A percentile compares a stretch with the other conserved stretches of the same genome.
These are phyloP conservation scores for Thelephora ganbajun DNA, from an alignment of 768 basidiomycete genomes.

Conservation along the genomic window DNA sequence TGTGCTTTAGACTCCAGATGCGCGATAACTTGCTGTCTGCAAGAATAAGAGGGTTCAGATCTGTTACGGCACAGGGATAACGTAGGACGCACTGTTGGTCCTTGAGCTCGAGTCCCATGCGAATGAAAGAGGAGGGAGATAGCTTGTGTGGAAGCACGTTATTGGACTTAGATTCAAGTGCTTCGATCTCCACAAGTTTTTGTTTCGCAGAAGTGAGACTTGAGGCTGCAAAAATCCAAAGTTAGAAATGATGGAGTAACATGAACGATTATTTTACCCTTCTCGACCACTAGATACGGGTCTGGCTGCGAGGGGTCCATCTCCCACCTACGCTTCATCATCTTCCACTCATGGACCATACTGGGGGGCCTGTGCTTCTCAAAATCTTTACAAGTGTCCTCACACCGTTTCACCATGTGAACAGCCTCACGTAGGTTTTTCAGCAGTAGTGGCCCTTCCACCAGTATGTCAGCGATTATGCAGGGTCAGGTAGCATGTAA, in stretches of 20 bases:
- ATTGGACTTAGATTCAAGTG: neutral
- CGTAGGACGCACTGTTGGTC: conserved; percentile 19
- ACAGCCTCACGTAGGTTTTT: neutral
- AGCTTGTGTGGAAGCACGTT: neutral
- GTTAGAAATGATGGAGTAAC: neutral
- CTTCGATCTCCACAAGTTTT: conserved; percentile 14
- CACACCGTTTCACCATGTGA: neutral
- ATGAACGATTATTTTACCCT: neutral
- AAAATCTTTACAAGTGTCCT: neutral
- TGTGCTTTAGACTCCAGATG: neutral
- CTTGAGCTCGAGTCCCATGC: conserved; percentile 19
- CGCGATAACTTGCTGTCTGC: neutral
- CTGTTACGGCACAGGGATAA: too few relatives aligned
- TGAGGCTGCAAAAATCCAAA: conserved; percentile 1
- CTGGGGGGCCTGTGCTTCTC: neutral
- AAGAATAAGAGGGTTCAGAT: too few relatives aligned
- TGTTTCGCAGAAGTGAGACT: conserved; percentile 9
- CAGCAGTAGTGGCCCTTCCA: neutral
- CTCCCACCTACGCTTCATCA: conserved; percentile 12
- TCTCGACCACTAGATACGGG: conserved; percentile 6
- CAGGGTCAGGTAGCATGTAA: neutral
- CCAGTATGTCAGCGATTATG: neutral
- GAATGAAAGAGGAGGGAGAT: conserved; percentile 15
- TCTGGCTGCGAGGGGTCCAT: conserved; percentile 9
- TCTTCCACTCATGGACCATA: conserved; percentile 10